Conservation (phyloP, 176 grass and related monocot species). For the Zoysia japonica region DNA sequence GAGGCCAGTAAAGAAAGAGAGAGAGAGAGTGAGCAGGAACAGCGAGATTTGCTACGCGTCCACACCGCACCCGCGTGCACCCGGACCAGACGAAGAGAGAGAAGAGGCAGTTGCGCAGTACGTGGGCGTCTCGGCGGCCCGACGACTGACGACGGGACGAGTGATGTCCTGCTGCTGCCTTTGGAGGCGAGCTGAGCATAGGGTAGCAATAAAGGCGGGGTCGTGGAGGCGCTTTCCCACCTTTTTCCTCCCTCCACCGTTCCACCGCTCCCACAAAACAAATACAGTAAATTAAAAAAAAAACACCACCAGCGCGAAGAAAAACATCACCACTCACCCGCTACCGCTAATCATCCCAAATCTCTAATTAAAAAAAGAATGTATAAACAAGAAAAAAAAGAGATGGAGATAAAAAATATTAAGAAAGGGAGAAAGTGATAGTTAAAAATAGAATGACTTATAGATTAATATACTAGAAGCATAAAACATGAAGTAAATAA, state of each 20-base stretch:
- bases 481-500: too few relatives aligned
- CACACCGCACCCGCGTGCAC: conserved; percentile 13
- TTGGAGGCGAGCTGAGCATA: conserved; percentile 7
- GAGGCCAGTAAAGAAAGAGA: conserved; percentile 32
- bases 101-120: neutral
- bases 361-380: too few relatives aligned
- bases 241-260: conserved; percentile 22
- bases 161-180: neutral
- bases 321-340: too few relatives aligned
- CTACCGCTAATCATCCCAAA: too few relatives aligned
- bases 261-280: neutral
- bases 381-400: too few relatives aligned
- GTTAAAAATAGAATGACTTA: too few relatives aligned
- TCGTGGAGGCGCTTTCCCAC: conserved; percentile 32
- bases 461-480: too few relatives aligned
- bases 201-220: conserved; percentile 36
- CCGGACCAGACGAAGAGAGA: neutral
- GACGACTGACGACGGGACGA: neutral
- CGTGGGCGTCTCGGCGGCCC: neutral
- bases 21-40: conserved; percentile 12
- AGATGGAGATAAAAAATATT: too few relatives aligned
- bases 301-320: neutral
- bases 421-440: too few relatives aligned
- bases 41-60: conserved; percentile 41
- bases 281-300: neutral